phyloP scores from a whole-genome alignment of 306 rosid genomes.

The Betula pendula region DNA sequence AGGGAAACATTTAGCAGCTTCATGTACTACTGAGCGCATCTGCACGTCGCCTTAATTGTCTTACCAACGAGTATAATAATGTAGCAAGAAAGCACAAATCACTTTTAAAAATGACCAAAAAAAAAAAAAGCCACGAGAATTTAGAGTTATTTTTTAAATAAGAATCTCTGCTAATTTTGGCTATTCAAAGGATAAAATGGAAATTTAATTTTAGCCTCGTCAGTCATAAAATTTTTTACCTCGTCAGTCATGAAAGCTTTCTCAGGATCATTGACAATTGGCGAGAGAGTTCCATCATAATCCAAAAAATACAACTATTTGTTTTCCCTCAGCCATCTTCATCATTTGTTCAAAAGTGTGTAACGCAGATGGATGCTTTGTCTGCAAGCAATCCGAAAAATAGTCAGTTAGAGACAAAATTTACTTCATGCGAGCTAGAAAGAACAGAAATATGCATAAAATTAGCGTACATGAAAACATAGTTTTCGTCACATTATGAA shows the following conservation, averaged over 20 bases:
- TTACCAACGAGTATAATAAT: too few species aligned
- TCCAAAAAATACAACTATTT: conserved; percentile 53
- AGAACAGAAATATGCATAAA: too few species aligned
- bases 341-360: conserved; percentile 49
- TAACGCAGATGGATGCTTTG: conserved; percentile 51
- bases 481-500: too few species aligned
- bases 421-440: too few species aligned
- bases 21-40: conserved; percentile 50
- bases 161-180: too few species aligned
- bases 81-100: too few species aligned
- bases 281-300: conserved; percentile 65
- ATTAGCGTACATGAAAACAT: too few species aligned
- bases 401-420: too few species aligned
- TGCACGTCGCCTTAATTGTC: conserved; percentile 5
- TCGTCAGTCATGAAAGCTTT: conserved; percentile 46
- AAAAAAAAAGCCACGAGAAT: too few species aligned
- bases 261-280: conserved; percentile 50
- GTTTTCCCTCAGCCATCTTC: conserved; percentile 39
- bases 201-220: conserved; percentile 5
- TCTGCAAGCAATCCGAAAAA: conserved; percentile 24
- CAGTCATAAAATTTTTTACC: conserved; percentile 27
- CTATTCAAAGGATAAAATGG: too few species aligned
- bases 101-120: too few species aligned
- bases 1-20: conserved; percentile 44
- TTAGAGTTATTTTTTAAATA: too few species aligned